A percentile compares a stretch with the other conserved stretches of the same genome.
These are phyloP conservation scores for Colletotrichum horii DNA, from an alignment of 2,329 filamentous ascomycete genomes.

Conservation along the genomic window DNA sequence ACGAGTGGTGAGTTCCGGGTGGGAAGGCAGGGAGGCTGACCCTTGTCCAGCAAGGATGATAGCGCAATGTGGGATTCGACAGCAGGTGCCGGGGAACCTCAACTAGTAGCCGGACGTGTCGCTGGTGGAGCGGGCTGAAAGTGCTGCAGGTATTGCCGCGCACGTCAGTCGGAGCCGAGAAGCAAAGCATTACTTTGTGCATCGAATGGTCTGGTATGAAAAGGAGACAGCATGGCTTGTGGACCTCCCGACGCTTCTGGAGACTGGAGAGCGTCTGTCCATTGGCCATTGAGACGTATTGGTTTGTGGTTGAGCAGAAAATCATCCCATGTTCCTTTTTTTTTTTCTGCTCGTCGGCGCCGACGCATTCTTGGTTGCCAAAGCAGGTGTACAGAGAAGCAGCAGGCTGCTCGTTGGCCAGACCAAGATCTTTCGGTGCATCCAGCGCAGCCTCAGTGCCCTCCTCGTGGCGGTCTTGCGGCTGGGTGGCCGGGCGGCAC, in stretches of 20 bases:
- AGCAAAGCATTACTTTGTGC: neutral
- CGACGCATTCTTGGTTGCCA: neutral
- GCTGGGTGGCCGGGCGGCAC: neutral
- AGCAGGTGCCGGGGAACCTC: slow-evolving; percentile 10
- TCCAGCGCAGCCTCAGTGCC: neutral
- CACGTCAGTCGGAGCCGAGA: slow-evolving; percentile 8
- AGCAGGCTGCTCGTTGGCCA: neutral
- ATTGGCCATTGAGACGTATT: neutral
- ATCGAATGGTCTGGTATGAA: neutral
- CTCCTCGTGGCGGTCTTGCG: neutral
- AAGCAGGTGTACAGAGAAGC: neutral
- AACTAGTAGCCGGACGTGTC: neutral
- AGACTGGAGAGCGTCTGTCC: neutral
- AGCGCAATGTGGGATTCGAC: slow-evolving; percentile 22
- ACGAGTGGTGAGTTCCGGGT: neutral
- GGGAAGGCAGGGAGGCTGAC: neutral
- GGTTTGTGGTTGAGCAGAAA: neutral
- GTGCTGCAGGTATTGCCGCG: neutral
- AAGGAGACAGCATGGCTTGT: neutral
- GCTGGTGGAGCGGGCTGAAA: slow-evolving; percentile 7
- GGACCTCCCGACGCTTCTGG: neutral
- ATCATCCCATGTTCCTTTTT: neutral
- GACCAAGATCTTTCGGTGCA: neutral
- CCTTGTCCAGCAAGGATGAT: slow-evolving; percentile 15
- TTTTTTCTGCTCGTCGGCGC: neutral